Conservation (phyloP, 1,284 basidiomycete species). For the Chalciporus sp. region DNA sequence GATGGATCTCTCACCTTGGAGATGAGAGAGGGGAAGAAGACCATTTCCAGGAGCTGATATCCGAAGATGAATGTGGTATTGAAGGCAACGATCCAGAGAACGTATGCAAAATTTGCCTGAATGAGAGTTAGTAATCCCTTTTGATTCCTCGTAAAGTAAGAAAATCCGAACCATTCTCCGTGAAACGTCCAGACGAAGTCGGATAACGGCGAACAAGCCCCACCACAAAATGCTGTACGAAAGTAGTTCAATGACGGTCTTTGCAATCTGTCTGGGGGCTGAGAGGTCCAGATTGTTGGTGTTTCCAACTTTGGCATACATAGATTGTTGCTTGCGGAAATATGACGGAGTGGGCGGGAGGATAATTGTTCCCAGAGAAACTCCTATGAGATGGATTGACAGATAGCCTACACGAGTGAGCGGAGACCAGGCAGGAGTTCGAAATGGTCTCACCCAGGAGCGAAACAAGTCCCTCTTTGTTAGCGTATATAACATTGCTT, state of each 20-base stretch:
- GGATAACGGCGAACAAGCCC: constrained; percentile 53
- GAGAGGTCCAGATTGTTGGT: constrained; percentile 22
- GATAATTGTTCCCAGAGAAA: constrained; percentile 80
- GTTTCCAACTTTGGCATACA: constrained; percentile 11
- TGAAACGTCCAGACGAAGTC: constrained; percentile 58
- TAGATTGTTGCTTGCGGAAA: constrained; percentile 53
- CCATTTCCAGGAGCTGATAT: constrained; percentile 78
- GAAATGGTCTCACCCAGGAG: constrained; percentile 57
- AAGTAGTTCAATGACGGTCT: constrained; percentile 74
- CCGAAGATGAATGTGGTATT: constrained; percentile 86
- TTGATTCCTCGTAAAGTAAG: background rate
- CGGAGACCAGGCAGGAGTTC: background rate
- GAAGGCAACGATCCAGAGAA: constrained; percentile 89
- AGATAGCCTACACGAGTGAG: constrained; percentile 72
- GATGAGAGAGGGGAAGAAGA: constrained; percentile 57
- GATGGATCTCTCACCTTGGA: constrained; percentile 32
- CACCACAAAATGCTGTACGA: constrained; percentile 84
- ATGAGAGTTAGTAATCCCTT: background rate
- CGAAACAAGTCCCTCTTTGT: constrained; percentile 91
- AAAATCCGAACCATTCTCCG: constrained; percentile 67
- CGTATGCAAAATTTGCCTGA: constrained; percentile 88
- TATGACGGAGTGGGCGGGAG: constrained; percentile 78
- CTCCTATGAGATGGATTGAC: constrained; percentile 85
- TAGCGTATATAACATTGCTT: constrained; percentile 68
- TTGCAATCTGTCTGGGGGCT: constrained; percentile 58